Conservation (phyloP, 352 stramenopile genomes). For the Phytophthora pluvialis region DNA sequence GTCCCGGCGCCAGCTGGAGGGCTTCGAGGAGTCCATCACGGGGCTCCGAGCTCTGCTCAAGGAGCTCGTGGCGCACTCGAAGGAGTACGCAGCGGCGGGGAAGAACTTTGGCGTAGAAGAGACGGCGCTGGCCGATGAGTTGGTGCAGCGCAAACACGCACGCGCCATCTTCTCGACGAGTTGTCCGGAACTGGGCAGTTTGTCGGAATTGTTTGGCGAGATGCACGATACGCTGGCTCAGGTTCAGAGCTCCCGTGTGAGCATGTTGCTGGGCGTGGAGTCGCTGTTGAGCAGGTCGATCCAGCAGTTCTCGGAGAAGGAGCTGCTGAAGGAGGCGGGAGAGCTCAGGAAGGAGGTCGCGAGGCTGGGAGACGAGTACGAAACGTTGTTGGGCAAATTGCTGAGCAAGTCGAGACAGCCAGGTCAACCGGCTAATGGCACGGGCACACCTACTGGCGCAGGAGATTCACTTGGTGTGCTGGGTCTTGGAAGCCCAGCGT, state of each 20-base stretch:
- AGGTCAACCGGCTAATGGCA: slow-evolving; percentile 25
- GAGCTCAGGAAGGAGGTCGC: slow-evolving; percentile 76
- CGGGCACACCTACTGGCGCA: slow-evolving; percentile 31
- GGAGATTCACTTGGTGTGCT: slow-evolving; percentile 26
- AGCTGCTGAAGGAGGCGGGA: slow-evolving; percentile 69
- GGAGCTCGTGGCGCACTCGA: slow-evolving; percentile 71
- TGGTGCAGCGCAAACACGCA: slow-evolving; percentile 79
- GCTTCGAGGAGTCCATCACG: slow-evolving; percentile 78
- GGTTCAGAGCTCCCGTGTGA: slow-evolving; percentile 84
- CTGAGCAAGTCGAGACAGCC: slow-evolving; percentile 69
- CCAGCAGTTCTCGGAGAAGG: slow-evolving; percentile 70
- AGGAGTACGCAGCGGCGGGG: slow-evolving; percentile 78
- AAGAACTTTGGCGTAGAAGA: slow-evolving; percentile 76
- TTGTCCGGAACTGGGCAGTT: slow-evolving; percentile 66
- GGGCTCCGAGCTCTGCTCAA: slow-evolving; percentile 71
- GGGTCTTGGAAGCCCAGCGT: slow-evolving; percentile 34
- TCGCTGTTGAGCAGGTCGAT: slow-evolving; percentile 74
- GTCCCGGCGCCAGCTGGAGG: slow-evolving; percentile 82
- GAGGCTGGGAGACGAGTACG: slow-evolving; percentile 81
- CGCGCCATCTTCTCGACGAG: slow-evolving; percentile 89
- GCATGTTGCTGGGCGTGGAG: slow-evolving; percentile 84
- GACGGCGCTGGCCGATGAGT: slow-evolving; percentile 69
- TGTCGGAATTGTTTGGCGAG: slow-evolving; percentile 83
- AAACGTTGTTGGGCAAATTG: slow-evolving; percentile 79
- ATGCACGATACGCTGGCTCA: slow-evolving; percentile 85